Base-by-base conservation (phyloP, 192 early-diverging fungal species). In the Coemansia sp. region DNA sequence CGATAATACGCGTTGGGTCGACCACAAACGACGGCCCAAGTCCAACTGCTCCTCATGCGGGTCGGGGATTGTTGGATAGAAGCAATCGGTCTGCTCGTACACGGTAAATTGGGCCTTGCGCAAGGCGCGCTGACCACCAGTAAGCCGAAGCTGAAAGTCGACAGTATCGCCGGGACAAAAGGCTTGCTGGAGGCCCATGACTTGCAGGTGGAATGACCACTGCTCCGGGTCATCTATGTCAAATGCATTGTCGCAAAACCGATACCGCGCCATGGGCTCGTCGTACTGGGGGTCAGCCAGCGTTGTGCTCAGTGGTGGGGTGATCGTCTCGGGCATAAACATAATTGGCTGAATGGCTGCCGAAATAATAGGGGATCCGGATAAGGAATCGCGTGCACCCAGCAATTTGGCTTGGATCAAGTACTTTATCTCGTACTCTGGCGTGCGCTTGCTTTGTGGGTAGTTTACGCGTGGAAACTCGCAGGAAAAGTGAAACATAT, bases 401-500 rank as follows among this genome's bases (percentile, higher is more conserved):
- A 78, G 43, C 11, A 82, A 56, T 24, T 67, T 65, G 13, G 79
- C 79, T 40, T 65, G 63, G 5, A 82, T 60, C 50, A 59, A 59
- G 51, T 82, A 82, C 40, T 66, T 62, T 20, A 82, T 82, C 9
- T 68, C 65, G 43, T 76, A 76, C 24, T 82, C 79, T 9, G 53
- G 7, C 1, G 79, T 73, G 0, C 60, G 18, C 26, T 56, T 37
- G 70, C 67, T 82, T 36, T 73, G 67, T 26, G 79, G 79, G 33
- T 76, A 82, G 62, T 82, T 82, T 18, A 73, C 70, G 56, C 73
- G 74, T 16, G 74, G 74, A 38, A 82, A 76, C 55, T 76, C 74
- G 74, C 69, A 76, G 21, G 79, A 76, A 42, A 82, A 82, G 14
- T 82, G 79, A 23, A 82, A 82, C 79, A 74, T 74, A 66, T 80